phyloP scores from a whole-genome alignment of 1,139 yeast species.

The Pichia inconspicua region DNA sequence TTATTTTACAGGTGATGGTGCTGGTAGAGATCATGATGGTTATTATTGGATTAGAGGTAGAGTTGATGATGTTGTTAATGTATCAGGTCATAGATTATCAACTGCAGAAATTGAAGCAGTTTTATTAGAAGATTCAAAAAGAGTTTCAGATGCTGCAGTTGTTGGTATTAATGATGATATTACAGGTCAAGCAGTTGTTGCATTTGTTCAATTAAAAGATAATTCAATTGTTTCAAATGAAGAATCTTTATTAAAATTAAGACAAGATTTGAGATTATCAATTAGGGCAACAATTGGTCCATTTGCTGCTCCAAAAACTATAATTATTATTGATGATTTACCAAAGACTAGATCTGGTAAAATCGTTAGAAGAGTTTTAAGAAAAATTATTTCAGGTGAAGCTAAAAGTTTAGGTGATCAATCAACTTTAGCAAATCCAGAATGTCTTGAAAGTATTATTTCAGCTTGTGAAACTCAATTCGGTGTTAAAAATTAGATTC shows the following conservation, averaged over 20 bases:
- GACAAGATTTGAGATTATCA: conserved; percentile 77
- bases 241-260: conserved; percentile 44
- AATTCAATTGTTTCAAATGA: conserved; percentile 38
- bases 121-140: conserved; percentile 61
- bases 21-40: conserved; percentile 95
- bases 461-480: conserved; percentile 41
- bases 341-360: conserved; percentile 98
- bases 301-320: conserved; percentile 94
- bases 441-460: conserved; percentile 72
- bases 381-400: conserved; percentile 85
- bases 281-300: conserved; percentile 96
- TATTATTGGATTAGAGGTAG: conserved; percentile 98
- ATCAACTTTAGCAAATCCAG: conserved; percentile 84
- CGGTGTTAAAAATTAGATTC: conserved; percentile 34
- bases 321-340: conserved; percentile 78
- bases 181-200: conserved; percentile 96
- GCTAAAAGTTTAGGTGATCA: conserved; percentile 92
- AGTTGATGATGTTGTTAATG: conserved; percentile 97
- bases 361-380: conserved; percentile 95
- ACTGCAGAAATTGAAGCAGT: conserved; percentile 98
- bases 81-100: conserved; percentile 93
- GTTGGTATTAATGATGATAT: conserved; percentile 91
- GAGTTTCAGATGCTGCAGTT: conserved; percentile 87
- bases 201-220: conserved; percentile 81
- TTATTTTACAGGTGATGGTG: conserved; percentile 98